Percentiles rank a stretch among this genome's conserved stretches.
These are phyloP conservation scores for Pholiota microspora DNA, from an alignment of 768 basidiomycete species.

Conservation along the genomic window DNA sequence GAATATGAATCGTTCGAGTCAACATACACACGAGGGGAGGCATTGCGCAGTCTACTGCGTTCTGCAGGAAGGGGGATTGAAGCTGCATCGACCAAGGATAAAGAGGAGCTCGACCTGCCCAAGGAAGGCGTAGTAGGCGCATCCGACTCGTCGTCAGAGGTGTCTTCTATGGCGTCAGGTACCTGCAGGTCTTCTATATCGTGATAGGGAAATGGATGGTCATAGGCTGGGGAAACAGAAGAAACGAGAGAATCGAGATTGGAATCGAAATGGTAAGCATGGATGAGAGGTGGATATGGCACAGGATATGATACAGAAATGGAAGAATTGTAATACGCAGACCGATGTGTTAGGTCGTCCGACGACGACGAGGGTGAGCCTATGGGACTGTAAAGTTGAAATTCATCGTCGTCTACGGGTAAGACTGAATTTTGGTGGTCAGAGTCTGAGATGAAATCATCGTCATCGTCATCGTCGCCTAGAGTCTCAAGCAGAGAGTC, in stretches of 20 bases:
- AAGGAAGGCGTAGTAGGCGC: conserved; percentile 60
- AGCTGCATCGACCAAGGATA: conserved; percentile 50
- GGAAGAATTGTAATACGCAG: conserved; percentile 42
- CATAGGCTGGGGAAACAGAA: conserved; percentile 40
- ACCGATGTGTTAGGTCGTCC: conserved; percentile 63
- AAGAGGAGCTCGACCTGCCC: conserved; percentile 54
- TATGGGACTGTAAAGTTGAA: conserved; percentile 58
- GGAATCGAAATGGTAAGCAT: conserved; percentile 49
- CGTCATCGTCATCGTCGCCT: conserved; percentile 69
- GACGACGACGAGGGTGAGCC: conserved; percentile 75
- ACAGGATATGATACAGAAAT: conserved; percentile 58
- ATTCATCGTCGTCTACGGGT: conserved; percentile 63
- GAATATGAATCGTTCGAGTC: conserved; percentile 57
- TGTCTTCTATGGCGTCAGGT: conserved; percentile 82
- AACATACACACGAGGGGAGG: conserved; percentile 60
- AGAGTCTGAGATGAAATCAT: conserved; percentile 43
- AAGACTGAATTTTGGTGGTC: conserved; percentile 46
- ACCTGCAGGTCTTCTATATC: conserved; percentile 64
- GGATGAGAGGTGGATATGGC: conserved; percentile 64
- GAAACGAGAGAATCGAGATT: conserved; percentile 42
- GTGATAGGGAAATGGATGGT: conserved; percentile 63
- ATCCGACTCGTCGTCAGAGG: conserved; percentile 85
- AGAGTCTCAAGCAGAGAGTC: conserved; percentile 77
- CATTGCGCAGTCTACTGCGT: conserved; percentile 45
- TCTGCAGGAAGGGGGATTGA: conserved; percentile 49